A percentile compares a stretch with the other conserved stretches of the same genome.
These are phyloP conservation scores for Solanum hybrid DNA, from an alignment of 305 asterid genomes.

Conservation along the genomic window DNA sequence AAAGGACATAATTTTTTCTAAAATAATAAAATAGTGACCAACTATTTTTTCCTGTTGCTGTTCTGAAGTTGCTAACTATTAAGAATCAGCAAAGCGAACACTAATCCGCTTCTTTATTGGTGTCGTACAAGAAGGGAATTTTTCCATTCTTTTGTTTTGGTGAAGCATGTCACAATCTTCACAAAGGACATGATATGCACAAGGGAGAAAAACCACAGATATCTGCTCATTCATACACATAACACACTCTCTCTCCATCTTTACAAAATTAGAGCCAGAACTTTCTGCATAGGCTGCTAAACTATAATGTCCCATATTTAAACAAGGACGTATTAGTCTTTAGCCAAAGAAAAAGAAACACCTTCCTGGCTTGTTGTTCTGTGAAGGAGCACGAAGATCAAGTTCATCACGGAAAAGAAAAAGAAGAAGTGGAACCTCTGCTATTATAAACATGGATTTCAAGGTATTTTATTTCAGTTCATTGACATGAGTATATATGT, in stretches of 20 bases:
- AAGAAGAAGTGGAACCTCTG: too few species aligned
- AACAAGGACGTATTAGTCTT: too few species aligned
- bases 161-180: constrained; percentile 35
- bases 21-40: neutral
- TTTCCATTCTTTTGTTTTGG: constrained; percentile 51
- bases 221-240: constrained; percentile 72
- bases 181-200: constrained; percentile 76
- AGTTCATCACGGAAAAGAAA: too few species aligned
- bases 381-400: too few species aligned
- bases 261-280: constrained; percentile 19
- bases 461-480: too few species aligned
- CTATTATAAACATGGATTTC: too few species aligned
- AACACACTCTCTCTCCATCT: constrained; percentile 66
- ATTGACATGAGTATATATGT: too few species aligned
- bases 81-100: constrained; percentile 22
- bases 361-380: too few species aligned
- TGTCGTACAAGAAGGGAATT: constrained; percentile 60
- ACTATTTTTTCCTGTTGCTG: neutral
- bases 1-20: neutral
- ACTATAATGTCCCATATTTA: too few species aligned
- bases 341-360: too few species aligned
- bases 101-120: constrained; percentile 34
- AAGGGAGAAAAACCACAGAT: constrained; percentile 64
- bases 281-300: constrained; percentile 18
- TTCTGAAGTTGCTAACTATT: neutral